Evolutionary conservation across 805 yeast species (phyloP).

Genomic region (Dipodascopsis tothii): DNA sequence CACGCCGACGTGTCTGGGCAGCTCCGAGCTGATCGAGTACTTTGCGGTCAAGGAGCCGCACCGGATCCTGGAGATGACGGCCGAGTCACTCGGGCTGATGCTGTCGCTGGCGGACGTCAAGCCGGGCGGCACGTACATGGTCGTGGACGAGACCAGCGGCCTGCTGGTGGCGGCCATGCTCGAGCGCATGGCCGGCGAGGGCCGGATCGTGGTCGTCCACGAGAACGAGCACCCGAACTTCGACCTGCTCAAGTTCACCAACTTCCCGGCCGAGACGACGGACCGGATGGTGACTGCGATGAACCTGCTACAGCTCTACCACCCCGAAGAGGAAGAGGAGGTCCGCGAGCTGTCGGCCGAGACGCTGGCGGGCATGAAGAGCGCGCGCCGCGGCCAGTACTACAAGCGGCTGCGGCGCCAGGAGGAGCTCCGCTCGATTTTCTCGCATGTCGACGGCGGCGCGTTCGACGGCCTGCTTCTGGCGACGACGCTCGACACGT

Average conservation of each 20-base stretch:
- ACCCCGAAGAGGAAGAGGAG: conserved; percentile 54
- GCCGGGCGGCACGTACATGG: conserved; percentile 83
- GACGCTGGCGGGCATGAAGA: conserved; percentile 48
- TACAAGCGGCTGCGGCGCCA: conserved; percentile 56
- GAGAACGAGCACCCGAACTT: conserved; percentile 90
- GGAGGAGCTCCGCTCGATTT: conserved; percentile 29
- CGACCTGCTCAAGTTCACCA: conserved; percentile 59
- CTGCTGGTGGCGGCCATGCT: conserved; percentile 74
- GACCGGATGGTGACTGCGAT: conserved; percentile 56
- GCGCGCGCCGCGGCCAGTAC: conserved; percentile 58
- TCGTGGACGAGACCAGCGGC: conserved; percentile 93
- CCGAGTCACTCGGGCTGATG: conserved; percentile 72
- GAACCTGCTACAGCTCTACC: conserved; percentile 70
- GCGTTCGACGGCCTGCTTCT: conserved; percentile 40
- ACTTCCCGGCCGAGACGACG: conserved; percentile 44
- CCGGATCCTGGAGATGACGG: conserved; percentile 69
- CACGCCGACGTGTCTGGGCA: conserved; percentile 67
- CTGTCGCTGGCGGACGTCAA: conserved; percentile 72
- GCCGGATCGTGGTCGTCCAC: conserved; percentile 67
- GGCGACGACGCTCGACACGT: conserved; percentile 64
- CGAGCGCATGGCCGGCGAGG: conserved; percentile 74
- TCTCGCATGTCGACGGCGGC: conserved; percentile 28
- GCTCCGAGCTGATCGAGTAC: conserved; percentile 63
- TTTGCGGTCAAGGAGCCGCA: conserved; percentile 70
- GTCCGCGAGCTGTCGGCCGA: conserved; percentile 40